Evolutionary conservation across 2,329 filamentous ascomycete genomes (phyloP), one percentile per base, ranked within the genome.

Genomic region (Xylariomycetidae sp.): DNA sequence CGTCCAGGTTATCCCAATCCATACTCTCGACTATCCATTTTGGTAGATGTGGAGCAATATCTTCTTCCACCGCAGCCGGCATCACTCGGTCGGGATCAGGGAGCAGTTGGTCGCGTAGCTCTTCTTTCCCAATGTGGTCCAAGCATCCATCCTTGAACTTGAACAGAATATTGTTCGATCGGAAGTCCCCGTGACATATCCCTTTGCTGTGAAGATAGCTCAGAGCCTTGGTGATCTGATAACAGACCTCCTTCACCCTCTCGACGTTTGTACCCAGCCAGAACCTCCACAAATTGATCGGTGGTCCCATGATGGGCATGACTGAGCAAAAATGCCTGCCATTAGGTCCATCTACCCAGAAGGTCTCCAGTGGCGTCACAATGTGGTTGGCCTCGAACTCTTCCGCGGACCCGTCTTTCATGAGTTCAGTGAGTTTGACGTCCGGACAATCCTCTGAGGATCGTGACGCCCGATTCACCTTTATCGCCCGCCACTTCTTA

Each of bases 321-420:
- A 31, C 22, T 11, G 26, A 25, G 12, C 23, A 33, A 11, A 38
- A 27, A 19, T 41, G 38, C 9, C 25, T 32, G 11, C 34, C 32
- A 16, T 42, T 39, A 12, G 40, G 27, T 2, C 27, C 25, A 2
- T 30, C 16, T 8, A 31, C n/a, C 14, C 17, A 42, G 16, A 39
- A 37, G 11, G 19, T 22, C 1, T 37, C 16, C 1, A 25, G 12
- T 10, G 30, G 14, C 8, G 28, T 17, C 18, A 31, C 11, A 18
- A 40, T 31, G 15, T 31, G 23, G 14, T 30, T 20, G n/a, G 8
- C 7, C 11, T 9, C 27, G 4, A 30, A 25, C 22, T 29, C 25
- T 19, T 23, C 20, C n/a, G 8, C 8, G 20, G 8, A 23, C 8
- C 20, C 20, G 20, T n/a, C 20, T 23, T 8, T 23, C 20, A 23